phyloP scores from a whole-genome alignment of 2,329 filamentous ascomycete genomes.

The Sphaerostilbella broomeana region DNA sequence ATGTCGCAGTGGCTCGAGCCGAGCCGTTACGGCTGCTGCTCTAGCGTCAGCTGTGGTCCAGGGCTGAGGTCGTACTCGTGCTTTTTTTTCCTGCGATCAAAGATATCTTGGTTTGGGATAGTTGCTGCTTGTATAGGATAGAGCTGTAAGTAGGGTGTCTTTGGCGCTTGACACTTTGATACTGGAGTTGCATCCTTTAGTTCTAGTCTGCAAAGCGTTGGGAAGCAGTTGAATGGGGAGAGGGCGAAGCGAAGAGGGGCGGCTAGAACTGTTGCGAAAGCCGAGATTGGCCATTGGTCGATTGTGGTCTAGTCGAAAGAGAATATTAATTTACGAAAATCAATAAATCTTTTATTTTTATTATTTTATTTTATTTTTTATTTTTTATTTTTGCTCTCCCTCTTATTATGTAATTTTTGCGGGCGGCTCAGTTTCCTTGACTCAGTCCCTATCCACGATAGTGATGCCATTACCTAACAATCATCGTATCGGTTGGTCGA shows the following conservation, averaged over 20 bases:
- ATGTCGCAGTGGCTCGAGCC: too few species aligned
- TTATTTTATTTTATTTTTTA: not conserved
- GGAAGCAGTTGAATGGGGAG: too few species aligned
- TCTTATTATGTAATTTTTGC: not conserved
- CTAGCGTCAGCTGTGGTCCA: too few species aligned
- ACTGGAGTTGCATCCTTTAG: slow-evolving; percentile 12
- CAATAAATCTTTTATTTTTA: too few species aligned
- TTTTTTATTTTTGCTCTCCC: slow-evolving; percentile 1
- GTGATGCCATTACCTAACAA: slow-evolving; percentile 9
- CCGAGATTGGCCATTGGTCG: too few species aligned
- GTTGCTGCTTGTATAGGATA: slow-evolving; percentile 13
- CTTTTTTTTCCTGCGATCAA: not conserved
- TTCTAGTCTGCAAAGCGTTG: slow-evolving; percentile 9
- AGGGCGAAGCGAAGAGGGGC: too few species aligned
- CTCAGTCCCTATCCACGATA: slow-evolving; percentile 5
- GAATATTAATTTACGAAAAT: slow-evolving; percentile 5
- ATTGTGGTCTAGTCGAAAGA: not conserved
- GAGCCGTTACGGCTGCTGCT: too few species aligned
- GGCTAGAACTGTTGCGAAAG: too few species aligned
- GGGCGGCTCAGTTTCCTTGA: slow-evolving; percentile 11
- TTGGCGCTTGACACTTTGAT: slow-evolving; percentile 9
- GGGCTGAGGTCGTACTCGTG: not conserved
- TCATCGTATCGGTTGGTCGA: slow-evolving; percentile 4
- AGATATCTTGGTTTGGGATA: slow-evolving; percentile 8
- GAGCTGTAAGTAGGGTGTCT: slow-evolving; percentile 5